Evolutionary conservation across 2,329 filamentous ascomycete genomes (phyloP), one percentile per base, ranked within the genome.

Genomic region (Arachnopeziza araneosa): DNA sequence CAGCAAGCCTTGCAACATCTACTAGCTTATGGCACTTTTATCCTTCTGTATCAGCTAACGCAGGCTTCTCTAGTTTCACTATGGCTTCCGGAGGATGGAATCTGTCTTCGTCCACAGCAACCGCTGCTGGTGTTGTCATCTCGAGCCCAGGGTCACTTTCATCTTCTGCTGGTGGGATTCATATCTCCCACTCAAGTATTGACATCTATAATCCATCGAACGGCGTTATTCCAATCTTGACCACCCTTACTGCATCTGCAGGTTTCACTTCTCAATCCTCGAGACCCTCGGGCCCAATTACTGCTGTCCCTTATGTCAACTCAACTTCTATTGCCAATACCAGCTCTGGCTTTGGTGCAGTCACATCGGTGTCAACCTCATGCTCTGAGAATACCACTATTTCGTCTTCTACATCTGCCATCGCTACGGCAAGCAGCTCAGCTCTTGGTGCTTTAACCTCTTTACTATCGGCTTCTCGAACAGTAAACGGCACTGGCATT

Each of bases 1-100:
- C 60, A 24, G n/a, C 65, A 30, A 17, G 23, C n/a, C 19, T 7
- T 6, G 55, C 63, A 14, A 50, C 26, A n/a, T n/a, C 30, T 19
- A 36, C 48, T 19, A 53, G 24, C 21, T 21, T 57, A 17, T n/a
- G 22, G 14, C 6, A 12, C 4, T 8, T 23, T 24, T 12, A 36
- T 32, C 22, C 21, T 49, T 26, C 50, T 32, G 26, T 12, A 22
- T 50, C 56, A 1, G 26, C 32, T 12, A 21, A n/a, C 12, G 48
- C 50, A 9, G 56, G 26, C 9, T 19, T 36, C 9, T 44, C 30
- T 49, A 22, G 17, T 12, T 32, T 53, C 22, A 23, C 53, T 7
- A 50, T n/a, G 17, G 24, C n/a, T 14, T 36, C 57, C 17, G 36
- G 36, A 12, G 36, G 36, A 17, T 9, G 53, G 32, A 24, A 24